These are phyloP conservation scores for Tuber microsphaerosporum DNA, from an alignment of 495 filamentous ascomycete species.

Conservation along the genomic window DNA sequence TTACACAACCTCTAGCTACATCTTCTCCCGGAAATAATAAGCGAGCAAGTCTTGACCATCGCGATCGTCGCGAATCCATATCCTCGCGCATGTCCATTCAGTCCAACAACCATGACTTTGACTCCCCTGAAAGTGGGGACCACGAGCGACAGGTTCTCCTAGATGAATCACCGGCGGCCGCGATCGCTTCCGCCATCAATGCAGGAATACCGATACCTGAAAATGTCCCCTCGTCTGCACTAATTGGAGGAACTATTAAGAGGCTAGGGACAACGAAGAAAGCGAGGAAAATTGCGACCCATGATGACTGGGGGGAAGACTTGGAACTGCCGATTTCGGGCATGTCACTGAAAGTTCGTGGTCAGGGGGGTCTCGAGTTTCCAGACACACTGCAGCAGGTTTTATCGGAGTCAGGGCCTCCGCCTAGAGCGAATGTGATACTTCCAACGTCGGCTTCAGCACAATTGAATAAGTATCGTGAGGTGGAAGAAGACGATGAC, in stretches of 20 bases:
- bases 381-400: conserved; percentile 63
- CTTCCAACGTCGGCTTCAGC: conserved; percentile 34
- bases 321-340: conserved; percentile 64
- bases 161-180: conserved; percentile 45
- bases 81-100: conserved; percentile 42
- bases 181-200: conserved; percentile 74
- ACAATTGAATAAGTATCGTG: conserved; percentile 55
- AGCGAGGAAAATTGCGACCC: conserved; percentile 57
- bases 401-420: conserved; percentile 46
- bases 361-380: conserved; percentile 52
- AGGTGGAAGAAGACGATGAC: conserved; percentile 53
- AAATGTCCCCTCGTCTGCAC: conserved; percentile 85
- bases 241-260: conserved; percentile 91
- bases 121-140: conserved; percentile 33
- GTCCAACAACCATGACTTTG: conserved; percentile 36
- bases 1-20: conserved; percentile 27
- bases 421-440: conserved; percentile 39
- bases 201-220: conserved; percentile 87
- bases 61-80: conserved; percentile 41
- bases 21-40: conserved; percentile 36
- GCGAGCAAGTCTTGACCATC: conserved; percentile 30
- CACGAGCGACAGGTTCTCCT: conserved; percentile 39
- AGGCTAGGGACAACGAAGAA: conserved; percentile 73
- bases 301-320: conserved; percentile 90
- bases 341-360: conserved; percentile 58